A percentile compares a stretch with the other conserved stretches of the same genome.
These are phyloP conservation scores for Monosporascus sp. DNA, from an alignment of 2,329 filamentous ascomycete species.

Conservation along the genomic window DNA sequence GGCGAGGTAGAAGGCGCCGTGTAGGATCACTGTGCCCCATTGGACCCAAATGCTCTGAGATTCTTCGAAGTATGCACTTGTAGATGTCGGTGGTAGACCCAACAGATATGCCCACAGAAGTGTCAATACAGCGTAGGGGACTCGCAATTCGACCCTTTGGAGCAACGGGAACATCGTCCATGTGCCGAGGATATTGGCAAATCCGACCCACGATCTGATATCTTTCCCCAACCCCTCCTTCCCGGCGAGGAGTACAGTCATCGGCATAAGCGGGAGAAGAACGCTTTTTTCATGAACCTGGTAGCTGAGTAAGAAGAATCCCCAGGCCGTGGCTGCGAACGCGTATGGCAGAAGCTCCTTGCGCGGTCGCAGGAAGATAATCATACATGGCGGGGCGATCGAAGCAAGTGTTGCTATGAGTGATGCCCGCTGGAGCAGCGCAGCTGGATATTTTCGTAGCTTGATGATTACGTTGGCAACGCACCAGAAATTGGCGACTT, in stretches of 20 bases:
- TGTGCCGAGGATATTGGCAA: constrained; percentile 80
- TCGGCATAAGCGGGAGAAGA: constrained; percentile 83
- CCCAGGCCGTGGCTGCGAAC: constrained; percentile 83
- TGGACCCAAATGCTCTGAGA: constrained; percentile 40
- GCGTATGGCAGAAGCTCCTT: constrained; percentile 74
- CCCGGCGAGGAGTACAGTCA: constrained; percentile 80
- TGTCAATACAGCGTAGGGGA: constrained; percentile 82
- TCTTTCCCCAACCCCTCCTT: constrained; percentile 71
- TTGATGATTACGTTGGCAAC: constrained; percentile 86
- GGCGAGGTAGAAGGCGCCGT: constrained; percentile 66
- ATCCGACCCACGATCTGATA: constrained; percentile 86
- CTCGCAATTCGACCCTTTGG: constrained; percentile 71
- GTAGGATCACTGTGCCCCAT: constrained; percentile 61
- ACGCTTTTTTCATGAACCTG: constrained; percentile 99
- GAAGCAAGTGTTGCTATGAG: constrained; percentile 68
- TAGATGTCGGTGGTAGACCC: constrained; percentile 73
- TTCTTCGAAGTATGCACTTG: constrained; percentile 60
- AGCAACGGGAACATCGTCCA: constrained; percentile 96
- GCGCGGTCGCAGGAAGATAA: constrained; percentile 73
- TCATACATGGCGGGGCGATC: constrained; percentile 71
- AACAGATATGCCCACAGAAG: constrained; percentile 88
- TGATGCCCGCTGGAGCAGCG: constrained; percentile 69
- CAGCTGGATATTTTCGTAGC: constrained; percentile 66
- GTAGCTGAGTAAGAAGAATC: constrained; percentile 95
- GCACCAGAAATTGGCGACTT: constrained; percentile 98